Evolutionary conservation across 192 early-diverging fungal genomes (phyloP), one percentile per base, ranked within the genome.

Genomic region (Oehlia diaphana): DNA sequence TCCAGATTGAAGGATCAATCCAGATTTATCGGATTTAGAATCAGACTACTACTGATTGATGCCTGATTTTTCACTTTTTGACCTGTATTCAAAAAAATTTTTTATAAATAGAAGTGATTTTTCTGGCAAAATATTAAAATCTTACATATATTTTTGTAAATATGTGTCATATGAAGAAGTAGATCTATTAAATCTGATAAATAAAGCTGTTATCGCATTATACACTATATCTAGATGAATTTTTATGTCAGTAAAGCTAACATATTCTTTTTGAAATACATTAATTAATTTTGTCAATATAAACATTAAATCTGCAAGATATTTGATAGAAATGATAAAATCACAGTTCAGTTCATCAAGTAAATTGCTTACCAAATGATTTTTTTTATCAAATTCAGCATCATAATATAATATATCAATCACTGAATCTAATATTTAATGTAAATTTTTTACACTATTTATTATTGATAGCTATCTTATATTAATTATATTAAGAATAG

Each of bases 131-230:
- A n/a, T n/a, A n/a, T n/a, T n/a, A n/a, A 31, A 31, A 31, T 66
- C 64, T 31, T 66, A 26, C 28, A 66, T 31, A 31, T 66, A 66
- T 66, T 66, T 66, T 66, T 2, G 26, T 66, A 66, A 66, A 66
- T 66, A 5, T 9, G 10, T 31, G 4, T 26, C 26, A 66, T 66
- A 66, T 66, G 26, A 31, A 10, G 64, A 26, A 28, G 23, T 44
- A 31, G n/a, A 10, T 31, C 9, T 10, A 66, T 66, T 26, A 66
- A 66, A 9, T 4, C 64, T 26, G 7, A 66, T 66, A 66, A 66
- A 66, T 66, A 28, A 26, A 12, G 64, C 7, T 9, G 1, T 31
- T 31, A 66, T 66, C 28, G 26, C 64, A n/a, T n/a, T n/a, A n/a
- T n/a, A n/a, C n/a, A n/a, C n/a, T n/a, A n/a, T n/a, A n/a, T n/a